Conservation (phyloP, 1,284 basidiomycete genomes). For the Ceratobasidium sp. region DNA sequence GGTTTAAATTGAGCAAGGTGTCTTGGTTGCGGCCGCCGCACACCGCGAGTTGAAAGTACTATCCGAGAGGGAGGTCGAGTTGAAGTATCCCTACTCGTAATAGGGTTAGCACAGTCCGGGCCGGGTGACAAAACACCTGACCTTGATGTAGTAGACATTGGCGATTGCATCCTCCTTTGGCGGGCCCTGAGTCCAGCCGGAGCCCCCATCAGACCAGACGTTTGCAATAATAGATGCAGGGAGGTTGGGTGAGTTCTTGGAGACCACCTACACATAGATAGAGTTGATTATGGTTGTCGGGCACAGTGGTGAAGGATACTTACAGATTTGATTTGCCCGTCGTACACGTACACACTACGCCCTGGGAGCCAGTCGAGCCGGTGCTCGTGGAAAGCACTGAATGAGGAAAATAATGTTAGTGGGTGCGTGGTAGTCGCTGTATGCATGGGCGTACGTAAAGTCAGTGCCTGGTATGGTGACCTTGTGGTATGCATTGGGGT, state of each 20-base stretch:
- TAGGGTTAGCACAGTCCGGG: neutral
- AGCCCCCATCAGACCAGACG: slow-evolving; percentile 38
- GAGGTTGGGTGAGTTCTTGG: slow-evolving; percentile 41
- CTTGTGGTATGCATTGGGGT: slow-evolving; percentile 38
- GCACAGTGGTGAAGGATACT: neutral
- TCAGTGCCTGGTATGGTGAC: slow-evolving; percentile 38
- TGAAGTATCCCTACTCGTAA: slow-evolving; percentile 40
- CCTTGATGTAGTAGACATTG: slow-evolving; percentile 42
- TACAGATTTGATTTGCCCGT: slow-evolving; percentile 37
- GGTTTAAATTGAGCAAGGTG: slow-evolving; percentile 40
- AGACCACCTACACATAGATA: slow-evolving; percentile 36
- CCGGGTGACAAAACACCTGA: neutral
- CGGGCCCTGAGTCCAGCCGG: slow-evolving; percentile 39
- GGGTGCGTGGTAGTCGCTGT: slow-evolving; percentile 17
- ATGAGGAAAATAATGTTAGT: neutral
- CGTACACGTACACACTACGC: slow-evolving; percentile 39
- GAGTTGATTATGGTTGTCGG: neutral
- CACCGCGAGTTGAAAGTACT: slow-evolving; percentile 39
- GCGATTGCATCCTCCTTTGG: slow-evolving; percentile 42
- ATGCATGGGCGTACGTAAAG: slow-evolving; percentile 39
- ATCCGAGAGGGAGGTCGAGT: slow-evolving; percentile 39
- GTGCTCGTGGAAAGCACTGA: slow-evolving; percentile 42
- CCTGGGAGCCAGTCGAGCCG: slow-evolving; percentile 43
- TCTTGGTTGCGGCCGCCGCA: slow-evolving; percentile 38
- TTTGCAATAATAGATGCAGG: slow-evolving; percentile 26